A percentile compares a stretch with the other conserved stretches of the same genome.
phyloP scores from a whole-genome alignment of 2,329 filamentous ascomycete species.

The Aspergillus sp. region DNA sequence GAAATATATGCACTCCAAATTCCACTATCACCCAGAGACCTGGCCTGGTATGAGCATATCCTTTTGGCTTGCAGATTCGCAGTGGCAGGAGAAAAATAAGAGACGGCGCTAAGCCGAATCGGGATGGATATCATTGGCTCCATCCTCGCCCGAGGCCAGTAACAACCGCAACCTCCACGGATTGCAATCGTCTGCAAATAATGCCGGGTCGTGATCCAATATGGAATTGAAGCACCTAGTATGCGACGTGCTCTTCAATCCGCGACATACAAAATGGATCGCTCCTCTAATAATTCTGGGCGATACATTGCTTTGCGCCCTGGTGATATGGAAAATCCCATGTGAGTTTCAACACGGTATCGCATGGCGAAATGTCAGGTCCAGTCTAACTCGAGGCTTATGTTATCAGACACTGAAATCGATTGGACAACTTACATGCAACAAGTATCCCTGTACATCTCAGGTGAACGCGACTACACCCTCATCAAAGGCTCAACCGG shows the following conservation, averaged over 20 bases:
- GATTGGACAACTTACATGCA: slow-evolving; percentile 98
- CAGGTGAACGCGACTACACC: slow-evolving; percentile 82
- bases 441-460: slow-evolving; percentile 69
- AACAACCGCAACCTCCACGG: slow-evolving; percentile 6
- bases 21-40: neutral
- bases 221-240: slow-evolving; percentile 29
- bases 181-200: neutral
- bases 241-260: slow-evolving; percentile 43
- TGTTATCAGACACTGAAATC: slow-evolving; percentile 75
- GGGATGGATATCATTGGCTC: slow-evolving; percentile 11
- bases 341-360: slow-evolving; percentile 49
- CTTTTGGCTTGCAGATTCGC: too few relatives aligned
- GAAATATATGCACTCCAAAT: neutral
- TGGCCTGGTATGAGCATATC: neutral
- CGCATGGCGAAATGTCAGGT: neutral
- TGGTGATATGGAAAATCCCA: slow-evolving; percentile 72
- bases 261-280: slow-evolving; percentile 54
- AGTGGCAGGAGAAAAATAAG: neutral
- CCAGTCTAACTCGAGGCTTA: slow-evolving; percentile 4
- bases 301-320: slow-evolving; percentile 62
- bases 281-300: slow-evolving; percentile 57
- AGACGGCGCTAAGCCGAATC: slow-evolving; percentile 13
- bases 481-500: slow-evolving; percentile 81
- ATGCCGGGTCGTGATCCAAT: neutral
- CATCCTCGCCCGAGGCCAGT: slow-evolving; percentile 4